Base-by-base conservation (phyloP, 768 basidiomycete species). In the Tulasnella sp. region DNA sequence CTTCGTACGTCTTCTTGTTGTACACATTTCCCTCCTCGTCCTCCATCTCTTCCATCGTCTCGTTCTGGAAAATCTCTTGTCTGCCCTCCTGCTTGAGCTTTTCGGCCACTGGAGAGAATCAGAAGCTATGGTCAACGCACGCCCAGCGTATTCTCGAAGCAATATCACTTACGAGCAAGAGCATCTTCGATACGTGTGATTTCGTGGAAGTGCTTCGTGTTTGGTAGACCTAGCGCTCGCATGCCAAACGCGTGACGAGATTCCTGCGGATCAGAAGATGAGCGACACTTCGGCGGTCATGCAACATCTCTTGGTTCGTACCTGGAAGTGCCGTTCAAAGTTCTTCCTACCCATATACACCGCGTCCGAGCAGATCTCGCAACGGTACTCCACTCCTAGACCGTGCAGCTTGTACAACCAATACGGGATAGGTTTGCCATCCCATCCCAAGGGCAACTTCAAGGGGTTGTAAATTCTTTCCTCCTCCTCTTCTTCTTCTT, bases 331-430 rank as follows among this genome's bases (percentile, higher is more conserved):
- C 67, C 94, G 85, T 78, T 96, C 94, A 76, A 96, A 96, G 81
- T 95, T 95, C 87, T 96, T 96, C 92, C 92, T 86, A 77, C 95
- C 95, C 94, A 96, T 95, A 80, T 98, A 98, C 11, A 95, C 91
- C 79, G 91, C 91, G 79, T 95, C 95, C 16, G 93, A 95, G 79
- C 96, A 98, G 76, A 99, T 96, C 82, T 98, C 96, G 77, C 97
- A 99, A 72, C 89, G 87, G 80, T 98, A 99, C 80, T 96, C 94
- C 35, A 97, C 95, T n/a, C 97, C 97, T 41, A 98, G 84, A 9
- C 97, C 97, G 78, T 99, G 97, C 41, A 99, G 82, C 81, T 98
- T 98, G 83, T 95, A 99, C 69, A 99, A 77, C 95, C 95, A 98
- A 78, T 96, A 98, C 39, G 97, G 97, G 77, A 99, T 99, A 22